Conservation (phyloP, 2,329 filamentous ascomycete species). For the Dichotomopilus funicola region DNA sequence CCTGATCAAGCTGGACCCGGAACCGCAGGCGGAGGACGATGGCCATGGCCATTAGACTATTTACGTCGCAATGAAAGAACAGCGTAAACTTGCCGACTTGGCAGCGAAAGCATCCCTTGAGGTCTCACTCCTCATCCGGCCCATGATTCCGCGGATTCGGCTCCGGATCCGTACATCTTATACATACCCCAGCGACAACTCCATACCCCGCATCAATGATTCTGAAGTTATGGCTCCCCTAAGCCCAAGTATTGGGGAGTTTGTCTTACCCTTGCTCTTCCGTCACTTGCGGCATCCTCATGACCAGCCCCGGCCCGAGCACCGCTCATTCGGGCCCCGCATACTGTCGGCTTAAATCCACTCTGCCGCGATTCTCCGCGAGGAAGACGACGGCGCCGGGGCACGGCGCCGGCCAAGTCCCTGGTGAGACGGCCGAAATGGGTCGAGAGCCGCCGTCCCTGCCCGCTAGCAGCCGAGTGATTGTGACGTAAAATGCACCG, state of each 20-base stretch:
- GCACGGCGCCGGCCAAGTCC: conserved; percentile 6
- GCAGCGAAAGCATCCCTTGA: no score
- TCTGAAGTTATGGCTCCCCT: no score
- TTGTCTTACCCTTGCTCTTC: no score
- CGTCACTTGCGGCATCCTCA: conserved; percentile 1
- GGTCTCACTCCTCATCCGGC: no score
- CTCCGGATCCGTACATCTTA: no score
- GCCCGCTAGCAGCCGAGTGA: conserved; percentile 8
- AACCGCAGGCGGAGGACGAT: conserved; percentile 70
- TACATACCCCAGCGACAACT: no score
- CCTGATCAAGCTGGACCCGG: conserved; percentile 93
- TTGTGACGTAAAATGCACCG: conserved; percentile 18
- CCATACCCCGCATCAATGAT: no score
- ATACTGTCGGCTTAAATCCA: conserved; percentile 17
- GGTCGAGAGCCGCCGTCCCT: conserved; percentile 4
- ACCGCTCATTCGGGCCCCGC: conserved; percentile 5
- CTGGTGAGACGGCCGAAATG: no score
- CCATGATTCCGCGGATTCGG: no score
- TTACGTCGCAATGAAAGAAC: no score
- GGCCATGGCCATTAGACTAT: conserved; percentile 69
- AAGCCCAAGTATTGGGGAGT: no score
- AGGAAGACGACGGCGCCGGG: neutral
- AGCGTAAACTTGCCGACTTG: no score
- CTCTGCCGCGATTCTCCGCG: conserved; percentile 6
- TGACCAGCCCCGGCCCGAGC: conserved; percentile 3